Evolutionary conservation across 345 rosid genomes (phyloP), one percentile per base, ranked within the genome.

Genomic region (Populus ilicifolia): DNA sequence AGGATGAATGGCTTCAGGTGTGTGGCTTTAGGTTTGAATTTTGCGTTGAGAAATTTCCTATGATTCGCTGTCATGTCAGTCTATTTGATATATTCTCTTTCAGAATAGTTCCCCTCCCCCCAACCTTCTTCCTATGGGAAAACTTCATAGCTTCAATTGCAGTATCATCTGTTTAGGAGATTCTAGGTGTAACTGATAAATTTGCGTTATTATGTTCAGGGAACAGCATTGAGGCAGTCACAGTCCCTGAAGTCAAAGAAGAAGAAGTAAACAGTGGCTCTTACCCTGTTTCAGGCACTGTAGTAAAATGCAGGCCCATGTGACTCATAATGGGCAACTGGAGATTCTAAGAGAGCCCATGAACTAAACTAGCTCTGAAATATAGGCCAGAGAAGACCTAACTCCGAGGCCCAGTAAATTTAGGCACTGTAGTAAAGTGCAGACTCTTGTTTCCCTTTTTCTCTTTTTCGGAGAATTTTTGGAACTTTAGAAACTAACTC

Each of bases 1-100:
- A 84, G 88, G 97, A 96, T 75, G 99, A 96, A 79, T 96, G 99
- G 99, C 96, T 96, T 66, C 87, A 96, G 98, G 99, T 91, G 7
- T 72, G 81, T 77, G 43, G 25, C 36, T 71, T 72, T 78, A 4
- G 4, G 9, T 66, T 71, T 67, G 54, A 43, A 56, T 10, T 62
- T 48, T 25, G 35, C 54, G 50, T 71, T 48, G 25, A 61, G 23
- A 50, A 54, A 35, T 33, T 4, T 69, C 23, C 8, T 18, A n/a
- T 65, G 43, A 13, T 10, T 30, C 20, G 20, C 2, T 30, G 33
- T 78, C 77, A 38, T 68, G 74, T 20, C 54, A 25, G 3, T 56
- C 23, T 56, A 8, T 56, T 21, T 8, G 62, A 56, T 9, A n/a
- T 21, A 56, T 5, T n/a, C 27, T 56, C 63, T n/a, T 56, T 56